These are phyloP conservation scores for Ophiocordyceps camponoti-leonardi DNA, from an alignment of 2,329 filamentous ascomycete species.

Conservation along the genomic window DNA sequence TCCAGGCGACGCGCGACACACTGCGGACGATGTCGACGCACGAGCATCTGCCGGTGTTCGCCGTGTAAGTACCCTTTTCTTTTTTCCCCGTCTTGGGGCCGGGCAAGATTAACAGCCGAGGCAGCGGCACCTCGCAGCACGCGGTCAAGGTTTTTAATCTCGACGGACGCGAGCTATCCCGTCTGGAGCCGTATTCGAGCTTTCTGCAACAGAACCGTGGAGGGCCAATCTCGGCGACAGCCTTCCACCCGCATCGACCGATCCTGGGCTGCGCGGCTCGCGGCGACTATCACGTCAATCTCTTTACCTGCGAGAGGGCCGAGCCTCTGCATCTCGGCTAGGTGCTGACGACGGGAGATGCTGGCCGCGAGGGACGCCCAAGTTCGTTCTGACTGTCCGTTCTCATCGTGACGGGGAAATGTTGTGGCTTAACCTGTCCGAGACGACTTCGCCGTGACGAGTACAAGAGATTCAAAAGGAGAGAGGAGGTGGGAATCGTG, in stretches of 20 bases:
- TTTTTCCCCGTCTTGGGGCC: not conserved
- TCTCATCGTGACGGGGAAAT: not conserved
- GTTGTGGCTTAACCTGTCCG: too few species aligned
- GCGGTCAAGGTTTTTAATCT: slow-evolving; percentile 87
- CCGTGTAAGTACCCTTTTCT: slow-evolving; percentile 49
- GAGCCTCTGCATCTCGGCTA: slow-evolving; percentile 16
- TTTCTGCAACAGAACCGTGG: slow-evolving; percentile 70
- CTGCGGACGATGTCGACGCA: slow-evolving; percentile 80
- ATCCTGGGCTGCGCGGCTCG: slow-evolving; percentile 76
- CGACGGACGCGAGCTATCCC: slow-evolving; percentile 61
- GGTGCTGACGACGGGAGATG: slow-evolving; percentile 2
- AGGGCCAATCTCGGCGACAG: slow-evolving; percentile 70
- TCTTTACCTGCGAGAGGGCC: slow-evolving; percentile 54
- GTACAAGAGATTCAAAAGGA: not conserved
- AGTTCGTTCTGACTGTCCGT: not conserved
- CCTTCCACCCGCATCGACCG: slow-evolving; percentile 90
- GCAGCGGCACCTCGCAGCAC: slow-evolving; percentile 73
- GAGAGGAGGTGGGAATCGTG: not conserved
- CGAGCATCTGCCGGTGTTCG: slow-evolving; percentile 92
- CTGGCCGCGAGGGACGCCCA: not conserved
- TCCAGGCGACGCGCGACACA: slow-evolving; percentile 59
- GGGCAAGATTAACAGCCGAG: slow-evolving; percentile 10
- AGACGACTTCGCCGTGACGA: not conserved
- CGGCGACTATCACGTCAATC: slow-evolving; percentile 78
- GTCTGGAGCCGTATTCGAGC: slow-evolving; percentile 76